These are phyloP conservation scores for Melaleuca alternifolia DNA, from an alignment of 345 rosid genomes.

Conservation along the genomic window DNA sequence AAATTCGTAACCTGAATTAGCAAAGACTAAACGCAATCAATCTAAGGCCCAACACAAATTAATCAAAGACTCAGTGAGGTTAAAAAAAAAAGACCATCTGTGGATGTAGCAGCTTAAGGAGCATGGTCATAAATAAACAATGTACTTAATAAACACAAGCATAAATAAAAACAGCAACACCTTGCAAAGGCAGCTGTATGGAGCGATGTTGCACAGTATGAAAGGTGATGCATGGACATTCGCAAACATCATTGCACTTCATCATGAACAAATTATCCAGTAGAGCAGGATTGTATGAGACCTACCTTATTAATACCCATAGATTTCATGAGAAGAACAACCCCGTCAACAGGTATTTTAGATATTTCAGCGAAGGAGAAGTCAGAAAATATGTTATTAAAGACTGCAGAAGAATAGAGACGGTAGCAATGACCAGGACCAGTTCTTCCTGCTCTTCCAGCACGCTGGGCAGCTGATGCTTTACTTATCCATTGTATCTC, in stretches of 20 bases:
- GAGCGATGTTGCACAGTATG: neutral
- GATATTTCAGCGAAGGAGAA: conserved; percentile 77
- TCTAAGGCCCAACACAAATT: neutral
- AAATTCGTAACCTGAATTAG: conserved; percentile 56
- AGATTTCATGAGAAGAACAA: conserved; percentile 83
- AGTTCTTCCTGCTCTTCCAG: conserved; percentile 97
- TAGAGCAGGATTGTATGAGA: neutral
- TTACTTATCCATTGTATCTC: conserved; percentile 85
- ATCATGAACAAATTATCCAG: neutral
- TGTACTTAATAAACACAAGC: neutral
- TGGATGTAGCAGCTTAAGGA: neutral
- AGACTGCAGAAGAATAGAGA: conserved; percentile 78
- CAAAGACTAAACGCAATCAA: neutral
- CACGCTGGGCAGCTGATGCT: conserved; percentile 91
- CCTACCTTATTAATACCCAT: conserved; percentile 69
- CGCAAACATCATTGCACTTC: neutral
- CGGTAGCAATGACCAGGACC: conserved; percentile 94
- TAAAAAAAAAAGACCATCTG: conserved; percentile 1
- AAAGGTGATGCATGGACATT: neutral
- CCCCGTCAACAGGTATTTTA: conserved; percentile 74
- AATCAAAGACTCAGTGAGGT: neutral
- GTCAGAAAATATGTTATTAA: conserved; percentile 53
- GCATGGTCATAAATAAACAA: neutral
- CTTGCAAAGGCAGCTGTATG: neutral
- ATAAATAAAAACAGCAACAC: neutral